phyloP scores from a whole-genome alignment of 2,329 filamentous ascomycete genomes.

The Fusarium nelsonii region DNA sequence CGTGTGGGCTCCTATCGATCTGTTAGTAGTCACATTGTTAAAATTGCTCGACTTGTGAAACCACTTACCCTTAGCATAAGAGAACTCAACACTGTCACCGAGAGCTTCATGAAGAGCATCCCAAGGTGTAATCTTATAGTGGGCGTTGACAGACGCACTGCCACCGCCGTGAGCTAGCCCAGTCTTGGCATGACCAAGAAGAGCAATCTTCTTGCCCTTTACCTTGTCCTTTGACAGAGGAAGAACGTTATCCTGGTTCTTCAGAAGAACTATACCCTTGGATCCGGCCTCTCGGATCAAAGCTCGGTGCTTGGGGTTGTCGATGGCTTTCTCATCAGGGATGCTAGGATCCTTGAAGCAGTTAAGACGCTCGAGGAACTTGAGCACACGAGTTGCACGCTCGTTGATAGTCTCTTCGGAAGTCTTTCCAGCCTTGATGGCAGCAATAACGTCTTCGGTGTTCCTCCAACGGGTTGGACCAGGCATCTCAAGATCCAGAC shows the following conservation, averaged over 20 bases:
- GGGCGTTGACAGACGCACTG: conserved; percentile 52
- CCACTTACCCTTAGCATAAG: conserved; percentile 48
- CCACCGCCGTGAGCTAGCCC: conserved; percentile 55
- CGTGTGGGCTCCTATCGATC: conserved; percentile 44
- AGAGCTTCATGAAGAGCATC: conserved; percentile 50
- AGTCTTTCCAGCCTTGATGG: conserved; percentile 49
- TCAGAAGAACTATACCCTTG: conserved; percentile 73
- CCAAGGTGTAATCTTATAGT: conserved; percentile 53
- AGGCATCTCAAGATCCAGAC: conserved; percentile 55
- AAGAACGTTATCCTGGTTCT: conserved; percentile 70
- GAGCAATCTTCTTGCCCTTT: conserved; percentile 51
- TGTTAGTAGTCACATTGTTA: background rate
- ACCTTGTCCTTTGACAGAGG: conserved; percentile 62
- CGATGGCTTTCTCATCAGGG: conserved; percentile 48
- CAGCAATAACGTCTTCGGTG: conserved; percentile 48
- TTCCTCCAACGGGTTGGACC: conserved; percentile 52
- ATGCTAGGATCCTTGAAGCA: conserved; percentile 49
- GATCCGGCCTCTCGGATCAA: conserved; percentile 50
- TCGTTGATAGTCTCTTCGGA: conserved; percentile 49
- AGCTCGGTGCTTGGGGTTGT: conserved; percentile 51
- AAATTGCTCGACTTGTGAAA: rapidly evolving
- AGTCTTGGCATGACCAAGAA: conserved; percentile 53
- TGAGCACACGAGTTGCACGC: conserved; percentile 49
- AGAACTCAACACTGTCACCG: conserved; percentile 46
- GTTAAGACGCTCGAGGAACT: conserved; percentile 47